These are phyloP conservation scores for Senecio squalidus DNA, from an alignment of 140 eudicot genomes.

Conservation along the genomic window DNA sequence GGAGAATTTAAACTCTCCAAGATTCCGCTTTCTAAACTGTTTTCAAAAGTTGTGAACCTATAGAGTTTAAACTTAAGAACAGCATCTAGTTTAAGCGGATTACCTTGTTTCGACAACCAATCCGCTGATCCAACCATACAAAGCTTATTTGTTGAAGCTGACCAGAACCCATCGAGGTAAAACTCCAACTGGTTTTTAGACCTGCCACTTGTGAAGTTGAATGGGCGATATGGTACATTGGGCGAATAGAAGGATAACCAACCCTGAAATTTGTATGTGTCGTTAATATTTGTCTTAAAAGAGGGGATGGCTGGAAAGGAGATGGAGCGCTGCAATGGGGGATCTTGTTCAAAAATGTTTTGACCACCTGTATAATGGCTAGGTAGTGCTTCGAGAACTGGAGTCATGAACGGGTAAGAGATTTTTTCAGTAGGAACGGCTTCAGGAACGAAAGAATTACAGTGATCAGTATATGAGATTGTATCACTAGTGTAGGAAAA, in stretches of 20 bases:
- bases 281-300: constrained; percentile 19
- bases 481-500: background rate
- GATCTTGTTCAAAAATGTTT: constrained; percentile 28
- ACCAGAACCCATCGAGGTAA: constrained; percentile 59
- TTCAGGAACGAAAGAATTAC: constrained; percentile 44
- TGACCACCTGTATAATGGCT: constrained; percentile 47
- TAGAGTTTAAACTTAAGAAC: constrained; percentile 41
- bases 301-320: constrained; percentile 31
- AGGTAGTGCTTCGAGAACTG: constrained; percentile 13
- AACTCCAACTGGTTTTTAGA: constrained; percentile 24
- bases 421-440: constrained; percentile 28
- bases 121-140: constrained; percentile 74
- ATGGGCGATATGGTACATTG: background rate
- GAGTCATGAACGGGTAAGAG: constrained; percentile 25
- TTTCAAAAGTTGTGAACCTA: constrained; percentile 18
- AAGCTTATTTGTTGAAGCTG: constrained; percentile 35
- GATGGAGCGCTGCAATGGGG: constrained; percentile 9
- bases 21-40: constrained; percentile 42
- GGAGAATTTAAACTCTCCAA: constrained; percentile 43
- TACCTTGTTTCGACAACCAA: constrained; percentile 29
- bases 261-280: constrained; percentile 47
- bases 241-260: constrained; percentile 15
- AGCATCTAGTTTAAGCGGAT: constrained; percentile 34
- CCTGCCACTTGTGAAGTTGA: constrained; percentile 11
- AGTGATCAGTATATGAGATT: constrained; percentile 45